Percentiles rank a stretch among this genome's conserved stretches.
These are phyloP conservation scores for Torulaspora gathmanii DNA, from an alignment of 805 yeast species.

Conservation along the genomic window DNA sequence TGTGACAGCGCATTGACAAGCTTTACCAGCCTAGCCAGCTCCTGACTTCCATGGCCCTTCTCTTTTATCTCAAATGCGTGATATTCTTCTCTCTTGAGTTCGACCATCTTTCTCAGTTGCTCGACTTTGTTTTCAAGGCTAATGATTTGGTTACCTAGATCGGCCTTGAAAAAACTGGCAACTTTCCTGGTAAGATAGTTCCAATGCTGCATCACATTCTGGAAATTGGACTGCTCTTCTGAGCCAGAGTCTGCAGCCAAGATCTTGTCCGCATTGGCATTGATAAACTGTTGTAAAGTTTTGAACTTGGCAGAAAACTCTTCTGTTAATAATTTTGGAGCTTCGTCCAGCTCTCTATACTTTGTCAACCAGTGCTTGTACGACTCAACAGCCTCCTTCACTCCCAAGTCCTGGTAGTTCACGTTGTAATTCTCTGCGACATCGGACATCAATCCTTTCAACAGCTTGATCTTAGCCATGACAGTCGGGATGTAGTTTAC, in stretches of 20 bases:
- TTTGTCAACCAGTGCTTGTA: conserved; percentile 33
- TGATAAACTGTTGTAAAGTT: conserved; percentile 15
- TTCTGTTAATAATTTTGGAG: conserved; percentile 13
- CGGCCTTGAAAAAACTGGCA: conserved; percentile 8
- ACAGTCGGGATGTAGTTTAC: conserved; percentile 19
- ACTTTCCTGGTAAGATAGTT: conserved; percentile 4
- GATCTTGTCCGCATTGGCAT: conserved; percentile 17
- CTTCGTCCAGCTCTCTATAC: conserved; percentile 12
- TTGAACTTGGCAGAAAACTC: conserved; percentile 15
- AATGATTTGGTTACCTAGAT: conserved; percentile 9
- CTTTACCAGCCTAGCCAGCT: conserved; percentile 1
- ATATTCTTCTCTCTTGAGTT: conserved; percentile 7
- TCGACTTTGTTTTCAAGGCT: conserved; percentile 3
- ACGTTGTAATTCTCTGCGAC: conserved; percentile 59
- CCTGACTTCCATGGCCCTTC: background rate
- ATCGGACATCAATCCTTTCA: conserved; percentile 45
- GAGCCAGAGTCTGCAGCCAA: conserved; percentile 1
- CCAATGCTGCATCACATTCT: conserved; percentile 5
- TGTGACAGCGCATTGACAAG: conserved; percentile 6
- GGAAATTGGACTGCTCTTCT: background rate
- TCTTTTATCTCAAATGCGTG: background rate
- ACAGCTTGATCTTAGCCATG: conserved; percentile 21
- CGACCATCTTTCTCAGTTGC: conserved; percentile 1
- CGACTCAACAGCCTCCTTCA: conserved; percentile 52
- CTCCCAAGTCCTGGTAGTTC: conserved; percentile 71